Percentiles rank a stretch among this genome's conserved stretches.
Evolutionary conservation across 345 rosid genomes (phyloP).

Genomic region (Carallia pectinifolia): DNA sequence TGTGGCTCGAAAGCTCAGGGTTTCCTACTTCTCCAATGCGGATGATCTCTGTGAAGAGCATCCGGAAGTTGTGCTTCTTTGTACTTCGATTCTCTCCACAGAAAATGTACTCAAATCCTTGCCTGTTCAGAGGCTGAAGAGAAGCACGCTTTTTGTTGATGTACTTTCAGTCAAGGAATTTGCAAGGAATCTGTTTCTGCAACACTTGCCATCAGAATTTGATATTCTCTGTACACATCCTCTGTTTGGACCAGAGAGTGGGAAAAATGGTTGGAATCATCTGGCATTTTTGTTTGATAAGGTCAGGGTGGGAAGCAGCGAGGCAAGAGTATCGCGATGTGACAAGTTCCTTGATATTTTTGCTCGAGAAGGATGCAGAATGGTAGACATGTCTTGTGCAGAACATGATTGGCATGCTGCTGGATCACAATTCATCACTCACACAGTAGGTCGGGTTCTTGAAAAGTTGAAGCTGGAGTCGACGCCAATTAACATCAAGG

Average conservation of each 20-base stretch:
- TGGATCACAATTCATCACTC: constrained; percentile 82
- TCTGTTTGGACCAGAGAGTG: constrained; percentile 90
- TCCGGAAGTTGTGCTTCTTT: constrained; percentile 72
- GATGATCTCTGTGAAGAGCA: constrained; percentile 84
- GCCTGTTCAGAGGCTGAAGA: constrained; percentile 69
- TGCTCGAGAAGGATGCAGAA: constrained; percentile 66
- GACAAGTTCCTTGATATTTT: constrained; percentile 60
- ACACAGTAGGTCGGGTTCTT: constrained; percentile 68
- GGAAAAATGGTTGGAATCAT: constrained; percentile 65
- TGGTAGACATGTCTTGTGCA: constrained; percentile 87
- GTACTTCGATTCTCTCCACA: constrained; percentile 74
- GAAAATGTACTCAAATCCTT: constrained; percentile 65
- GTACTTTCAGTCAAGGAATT: constrained; percentile 87
- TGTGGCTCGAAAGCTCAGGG: constrained; percentile 50
- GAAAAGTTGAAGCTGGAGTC: constrained; percentile 63
- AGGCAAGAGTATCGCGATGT: constrained; percentile 48
- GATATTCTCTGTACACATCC: constrained; percentile 82
- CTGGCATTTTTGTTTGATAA: constrained; percentile 73
- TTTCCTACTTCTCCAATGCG: constrained; percentile 50
- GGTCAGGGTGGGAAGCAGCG: constrained; percentile 59
- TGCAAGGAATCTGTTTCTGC: constrained; percentile 58
- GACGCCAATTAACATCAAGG: constrained; percentile 66
- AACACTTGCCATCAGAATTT: constrained; percentile 49
- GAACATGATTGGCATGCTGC: constrained; percentile 87
- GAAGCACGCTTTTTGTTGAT: constrained; percentile 84